Evolutionary conservation across 345 rosid genomes (phyloP), one percentile per base, ranked within the genome.

Genomic region (Cardiospermum halicacabum): DNA sequence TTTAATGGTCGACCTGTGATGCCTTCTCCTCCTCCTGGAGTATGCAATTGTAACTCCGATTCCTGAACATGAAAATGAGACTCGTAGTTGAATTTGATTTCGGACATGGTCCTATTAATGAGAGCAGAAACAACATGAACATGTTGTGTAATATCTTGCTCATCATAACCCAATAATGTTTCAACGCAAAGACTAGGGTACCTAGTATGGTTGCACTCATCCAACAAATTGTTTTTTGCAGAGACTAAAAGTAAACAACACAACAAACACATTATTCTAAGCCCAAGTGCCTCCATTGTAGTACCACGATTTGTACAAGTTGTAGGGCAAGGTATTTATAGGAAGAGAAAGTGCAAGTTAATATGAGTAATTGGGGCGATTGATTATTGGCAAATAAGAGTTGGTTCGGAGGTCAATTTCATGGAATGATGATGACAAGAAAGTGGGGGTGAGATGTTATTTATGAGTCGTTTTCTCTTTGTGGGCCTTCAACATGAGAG

Each of bases 181-280:
- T 80, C 72, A 64, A 71, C 77, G 72, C 97, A 91, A 24, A 89
- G 92, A 31, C 42, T 32, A n/a, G 90, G 87, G 69, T 80, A 84
- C 63, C 73, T 74, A 2, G 96, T 74, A 30, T 77, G 68, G 22
- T 65, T 73, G 72, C 96, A 91, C 34, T 82, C 77, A 9, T 64
- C 66, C 55, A 53, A 72, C 63, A 78, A 43, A 2, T 63, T 70
- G 10, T 64, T 65, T 70, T 75, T n/a, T n/a, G n/a, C n/a, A n/a
- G n/a, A n/a, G n/a, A n/a, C n/a, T n/a, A n/a, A 72, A 7, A 64
- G 15, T 24, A 39, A 16, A 60, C 22, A 56, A 26, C 74, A 72
- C 57, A 80, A 32, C 0, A 71, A 27, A 84, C 78, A 75, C 53
- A 80, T 31, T 21, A 71, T 6, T 18, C 26, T 48, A 26, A 57